Percentiles rank a stretch among this genome's conserved stretches.
Evolutionary conservation across 2,329 filamentous ascomycete genomes (phyloP).

Genomic region (Alternaria sp.): DNA sequence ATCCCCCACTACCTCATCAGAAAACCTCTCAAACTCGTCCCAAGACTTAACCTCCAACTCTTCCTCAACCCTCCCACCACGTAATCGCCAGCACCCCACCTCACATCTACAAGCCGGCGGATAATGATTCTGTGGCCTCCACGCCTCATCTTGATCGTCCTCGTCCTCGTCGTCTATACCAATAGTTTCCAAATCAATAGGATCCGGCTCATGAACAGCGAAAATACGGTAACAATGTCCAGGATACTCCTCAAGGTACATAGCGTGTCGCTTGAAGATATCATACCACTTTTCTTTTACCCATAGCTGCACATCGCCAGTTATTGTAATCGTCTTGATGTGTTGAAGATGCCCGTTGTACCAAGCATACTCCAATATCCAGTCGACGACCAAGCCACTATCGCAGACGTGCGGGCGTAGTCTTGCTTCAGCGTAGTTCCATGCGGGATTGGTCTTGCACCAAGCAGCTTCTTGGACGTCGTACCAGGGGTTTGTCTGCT

Average conservation of each 20-base stretch:
- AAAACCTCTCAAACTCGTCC: background rate
- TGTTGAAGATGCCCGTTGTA: background rate
- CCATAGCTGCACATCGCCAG: constrained; percentile 22
- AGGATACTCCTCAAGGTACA: background rate
- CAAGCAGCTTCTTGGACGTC: background rate
- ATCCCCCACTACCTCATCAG: background rate
- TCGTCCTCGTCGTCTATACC: background rate
- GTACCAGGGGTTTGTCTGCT: constrained; percentile 13
- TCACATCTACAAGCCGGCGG: background rate
- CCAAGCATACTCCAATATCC: background rate
- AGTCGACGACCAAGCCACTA: background rate
- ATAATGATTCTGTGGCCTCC: background rate
- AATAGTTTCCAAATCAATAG: background rate
- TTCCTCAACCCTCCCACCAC: background rate
- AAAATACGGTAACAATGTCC: background rate
- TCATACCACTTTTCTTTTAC: constrained; percentile 23
- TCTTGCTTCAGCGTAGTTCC: background rate
- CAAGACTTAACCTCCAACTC: background rate
- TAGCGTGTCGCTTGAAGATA: constrained; percentile 3
- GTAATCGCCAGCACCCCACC: background rate
- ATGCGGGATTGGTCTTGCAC: background rate
- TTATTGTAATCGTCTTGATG: background rate
- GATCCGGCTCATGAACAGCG: background rate
- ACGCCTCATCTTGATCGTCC: background rate
- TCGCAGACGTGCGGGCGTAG: background rate